phyloP scores from a whole-genome alignment of 202 grass and related monocot genomes.

The Saccharum hybrid region DNA sequence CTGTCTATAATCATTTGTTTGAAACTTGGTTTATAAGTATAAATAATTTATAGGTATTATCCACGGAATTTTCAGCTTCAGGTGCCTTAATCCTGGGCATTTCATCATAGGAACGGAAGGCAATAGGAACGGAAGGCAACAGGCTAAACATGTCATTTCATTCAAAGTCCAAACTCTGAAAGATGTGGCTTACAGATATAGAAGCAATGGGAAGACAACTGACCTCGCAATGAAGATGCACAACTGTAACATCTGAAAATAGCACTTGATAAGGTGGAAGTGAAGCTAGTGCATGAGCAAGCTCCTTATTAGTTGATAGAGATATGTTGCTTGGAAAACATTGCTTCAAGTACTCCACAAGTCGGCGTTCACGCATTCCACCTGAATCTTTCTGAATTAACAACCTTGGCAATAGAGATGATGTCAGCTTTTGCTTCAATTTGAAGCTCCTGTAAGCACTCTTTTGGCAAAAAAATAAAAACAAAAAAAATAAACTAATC shows the following conservation, averaged over 20 bases:
- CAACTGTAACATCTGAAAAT: slow-evolving; percentile 75
- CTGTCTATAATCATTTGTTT: not conserved
- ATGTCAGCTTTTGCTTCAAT: slow-evolving; percentile 15
- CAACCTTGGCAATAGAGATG: slow-evolving; percentile 40
- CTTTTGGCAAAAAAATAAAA: not conserved
- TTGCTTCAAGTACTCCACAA: slow-evolving; percentile 82
- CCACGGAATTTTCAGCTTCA: not conserved
- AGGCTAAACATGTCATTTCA: not conserved
- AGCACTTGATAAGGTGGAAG: slow-evolving; percentile 79
- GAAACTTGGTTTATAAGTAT: not conserved
- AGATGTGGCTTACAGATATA: slow-evolving; percentile 6
- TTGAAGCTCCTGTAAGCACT: slow-evolving; percentile 7
- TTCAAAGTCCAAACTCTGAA: slow-evolving; percentile 19
- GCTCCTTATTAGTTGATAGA: slow-evolving; percentile 79
- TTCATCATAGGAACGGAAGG: not conserved
- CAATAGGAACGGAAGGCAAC: not conserved
- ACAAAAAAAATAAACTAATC: not conserved
- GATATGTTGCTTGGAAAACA: slow-evolving; percentile 75
- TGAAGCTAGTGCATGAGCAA: slow-evolving; percentile 87
- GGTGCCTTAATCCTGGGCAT: not conserved
- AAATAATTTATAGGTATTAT: not conserved
- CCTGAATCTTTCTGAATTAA: slow-evolving; percentile 70
- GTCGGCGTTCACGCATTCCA: slow-evolving; percentile 55
- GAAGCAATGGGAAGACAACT: slow-evolving; percentile 24
- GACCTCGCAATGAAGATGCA: slow-evolving; percentile 87